Percentiles rank a stretch among this genome's conserved stretches.
Conservation (phyloP, 306 rosid species). For the Prunus mongolica region DNA sequence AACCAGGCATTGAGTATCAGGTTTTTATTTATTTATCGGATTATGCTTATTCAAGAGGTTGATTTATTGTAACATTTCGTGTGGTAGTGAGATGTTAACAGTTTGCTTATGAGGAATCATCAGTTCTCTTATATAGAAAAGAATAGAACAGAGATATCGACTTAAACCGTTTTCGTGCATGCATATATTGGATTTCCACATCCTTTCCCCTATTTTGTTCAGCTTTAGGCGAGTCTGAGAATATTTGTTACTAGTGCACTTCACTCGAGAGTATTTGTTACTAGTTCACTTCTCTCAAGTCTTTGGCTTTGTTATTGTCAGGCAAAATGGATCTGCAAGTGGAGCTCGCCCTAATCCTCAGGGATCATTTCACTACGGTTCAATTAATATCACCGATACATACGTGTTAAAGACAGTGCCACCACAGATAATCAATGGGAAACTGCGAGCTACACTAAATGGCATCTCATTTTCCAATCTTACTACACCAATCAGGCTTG, state of each 20-base stretch:
- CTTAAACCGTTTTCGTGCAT: not conserved
- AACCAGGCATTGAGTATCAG: slow-evolving; percentile 79
- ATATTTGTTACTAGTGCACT: not conserved
- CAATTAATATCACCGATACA: slow-evolving; percentile 78
- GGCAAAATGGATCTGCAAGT: slow-evolving; percentile 83
- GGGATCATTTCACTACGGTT: slow-evolving; percentile 82
- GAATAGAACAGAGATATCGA: not conserved
- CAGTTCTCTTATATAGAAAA: not conserved
- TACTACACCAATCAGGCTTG: slow-evolving; percentile 68
- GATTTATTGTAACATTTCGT: not conserved
- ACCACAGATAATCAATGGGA: slow-evolving; percentile 46
- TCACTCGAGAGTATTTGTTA: not conserved
- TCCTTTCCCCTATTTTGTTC: not conserved
- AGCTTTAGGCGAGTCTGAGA: not conserved
- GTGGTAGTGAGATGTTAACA: not conserved
- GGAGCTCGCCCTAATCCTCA: slow-evolving; percentile 98
- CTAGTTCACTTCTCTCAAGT: not conserved
- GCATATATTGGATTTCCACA: not conserved
- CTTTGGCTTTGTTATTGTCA: slow-evolving; percentile 24
- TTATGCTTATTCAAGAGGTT: slow-evolving; percentile 3
- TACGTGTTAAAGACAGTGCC: slow-evolving; percentile 54
- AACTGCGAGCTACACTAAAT: slow-evolving; percentile 55
- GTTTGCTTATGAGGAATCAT: not conserved
- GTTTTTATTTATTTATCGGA: slow-evolving; percentile 26
- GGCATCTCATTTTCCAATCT: slow-evolving; percentile 83